Base-by-base conservation (phyloP, 2,329 filamentous ascomycete species). In the Aspergillus flavus region DNA sequence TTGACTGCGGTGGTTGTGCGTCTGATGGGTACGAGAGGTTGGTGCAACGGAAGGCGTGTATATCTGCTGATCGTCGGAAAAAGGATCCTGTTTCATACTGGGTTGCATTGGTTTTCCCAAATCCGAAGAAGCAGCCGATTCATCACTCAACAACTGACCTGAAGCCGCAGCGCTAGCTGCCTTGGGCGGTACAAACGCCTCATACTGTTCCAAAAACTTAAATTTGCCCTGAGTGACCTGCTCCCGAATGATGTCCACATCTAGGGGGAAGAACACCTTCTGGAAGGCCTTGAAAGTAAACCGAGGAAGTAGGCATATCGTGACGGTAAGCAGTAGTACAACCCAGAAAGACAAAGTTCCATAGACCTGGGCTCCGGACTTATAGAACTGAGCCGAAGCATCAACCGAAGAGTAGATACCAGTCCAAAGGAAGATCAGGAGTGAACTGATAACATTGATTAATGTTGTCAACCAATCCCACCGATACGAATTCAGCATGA, bases 381-480 rank as follows among this genome's bases (percentile, higher is more conserved):
- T 84, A 81, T 94, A 97, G 79, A 98, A 91, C 55, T 80, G 85
- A 79, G 71, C 84, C 54, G 86, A 85, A 1, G 78, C 77, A 26
- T 81, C 81, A 72, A 87, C 87, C 2, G 85, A 84, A 0, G 89
- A 89, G 80, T 96, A 99, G 43, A 96, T 85, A 34, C 93, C 95
- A 6, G 95, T 97, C 93, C 95, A 98, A 81, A 96, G 91, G 84
- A 93, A 99, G 73, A 98, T 87, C 71, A 97, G 87, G 34, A 98
- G 77, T 66, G 91, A 91, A 79, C 93, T 97, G 77, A 98, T 86
- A 28, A 80, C 80, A 58, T 96, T 90, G 66, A 97, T 90, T 63
- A 97, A 82, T 26, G 94, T 79, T 80, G 96, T 96, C 72, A 99
- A 84, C 94, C 94, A 99, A 77, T 99, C 95, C 95, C 95, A 99